A percentile compares a stretch with the other conserved stretches of the same genome.
Conservation (phyloP, 2,329 filamentous ascomycete genomes). For the Ceratocystis cubensis region DNA sequence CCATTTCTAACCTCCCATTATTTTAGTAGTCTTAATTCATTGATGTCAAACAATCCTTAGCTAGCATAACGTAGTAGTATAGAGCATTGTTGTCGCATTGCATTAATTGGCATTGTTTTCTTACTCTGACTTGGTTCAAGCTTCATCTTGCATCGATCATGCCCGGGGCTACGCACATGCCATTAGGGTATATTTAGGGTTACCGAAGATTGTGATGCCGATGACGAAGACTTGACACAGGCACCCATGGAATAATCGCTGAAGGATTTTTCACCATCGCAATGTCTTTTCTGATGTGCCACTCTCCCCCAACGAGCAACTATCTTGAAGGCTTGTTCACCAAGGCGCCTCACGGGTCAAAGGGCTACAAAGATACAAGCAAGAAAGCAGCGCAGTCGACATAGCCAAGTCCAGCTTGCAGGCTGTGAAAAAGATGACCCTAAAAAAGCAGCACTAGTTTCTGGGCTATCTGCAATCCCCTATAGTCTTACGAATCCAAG, state of each 20-base stretch:
- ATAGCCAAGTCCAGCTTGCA: constrained; percentile 62
- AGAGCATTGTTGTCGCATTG: not conserved
- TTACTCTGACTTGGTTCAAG: not conserved
- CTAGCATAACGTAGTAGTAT: not conserved
- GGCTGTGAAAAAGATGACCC: constrained; percentile 41
- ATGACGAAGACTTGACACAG: too few relatives aligned
- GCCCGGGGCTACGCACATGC: constrained; percentile 1
- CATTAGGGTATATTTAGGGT: not conserved
- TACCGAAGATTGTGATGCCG: not conserved
- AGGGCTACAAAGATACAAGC: constrained; percentile 51
- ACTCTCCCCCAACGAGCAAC: constrained; percentile 55
- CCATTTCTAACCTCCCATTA: not conserved
- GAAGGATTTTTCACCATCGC: too few relatives aligned
- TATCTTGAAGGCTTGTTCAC: constrained; percentile 55
- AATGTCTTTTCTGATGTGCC: not conserved
- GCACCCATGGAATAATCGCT: too few relatives aligned
- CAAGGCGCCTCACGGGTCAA: constrained; percentile 45
- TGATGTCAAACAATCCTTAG: not conserved
- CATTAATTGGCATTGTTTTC: constrained; percentile 5
- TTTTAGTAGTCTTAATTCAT: not conserved
- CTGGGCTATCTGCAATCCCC: not conserved
- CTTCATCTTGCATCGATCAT: not conserved
- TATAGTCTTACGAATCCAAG: constrained; percentile 54
- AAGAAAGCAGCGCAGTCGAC: constrained; percentile 47
- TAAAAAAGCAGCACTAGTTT: constrained; percentile 23